Percentiles rank a stretch among this genome's conserved stretches.
These are phyloP conservation scores for Xylaria curta DNA, from an alignment of 495 filamentous ascomycete species.

Conservation along the genomic window DNA sequence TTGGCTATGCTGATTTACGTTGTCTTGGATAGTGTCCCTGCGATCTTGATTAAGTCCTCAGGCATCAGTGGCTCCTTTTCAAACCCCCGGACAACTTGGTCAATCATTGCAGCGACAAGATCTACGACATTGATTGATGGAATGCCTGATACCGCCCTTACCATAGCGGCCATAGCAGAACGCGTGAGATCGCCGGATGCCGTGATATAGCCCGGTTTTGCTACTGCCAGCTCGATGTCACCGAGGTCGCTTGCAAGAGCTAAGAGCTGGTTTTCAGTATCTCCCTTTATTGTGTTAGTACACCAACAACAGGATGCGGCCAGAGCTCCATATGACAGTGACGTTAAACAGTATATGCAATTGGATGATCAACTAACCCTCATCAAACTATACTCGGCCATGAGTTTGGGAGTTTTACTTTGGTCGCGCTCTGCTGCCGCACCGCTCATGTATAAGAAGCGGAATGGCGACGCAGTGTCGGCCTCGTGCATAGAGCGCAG, in stretches of 20 bases:
- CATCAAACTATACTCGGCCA: slow-evolving; percentile 52
- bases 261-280: slow-evolving; percentile 50
- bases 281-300: slow-evolving; percentile 34
- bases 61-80: slow-evolving; percentile 52
- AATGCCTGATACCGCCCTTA: slow-evolving; percentile 29
- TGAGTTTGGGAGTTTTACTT: slow-evolving; percentile 41
- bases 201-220: slow-evolving; percentile 49
- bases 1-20: background rate
- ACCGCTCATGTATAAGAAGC: slow-evolving; percentile 59
- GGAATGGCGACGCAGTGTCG: slow-evolving; percentile 39
- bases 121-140: slow-evolving; percentile 48
- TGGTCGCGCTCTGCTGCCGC: slow-evolving; percentile 47
- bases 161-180: slow-evolving; percentile 25
- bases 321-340: background rate
- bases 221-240: slow-evolving; percentile 45
- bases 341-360: background rate
- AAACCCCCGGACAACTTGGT: slow-evolving; percentile 52
- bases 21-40: slow-evolving; percentile 22
- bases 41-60: slow-evolving; percentile 52
- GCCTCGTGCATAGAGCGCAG: slow-evolving; percentile 47
- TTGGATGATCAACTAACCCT: slow-evolving; percentile 30
- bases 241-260: slow-evolving; percentile 45
- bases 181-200: slow-evolving; percentile 32
- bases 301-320: too few species aligned
- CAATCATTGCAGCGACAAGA: slow-evolving; percentile 50